A percentile compares a stretch with the other conserved stretches of the same genome.
These are phyloP conservation scores for Lycium ferocissimum DNA, from an alignment of 257 asterid genomes.

Conservation along the genomic window DNA sequence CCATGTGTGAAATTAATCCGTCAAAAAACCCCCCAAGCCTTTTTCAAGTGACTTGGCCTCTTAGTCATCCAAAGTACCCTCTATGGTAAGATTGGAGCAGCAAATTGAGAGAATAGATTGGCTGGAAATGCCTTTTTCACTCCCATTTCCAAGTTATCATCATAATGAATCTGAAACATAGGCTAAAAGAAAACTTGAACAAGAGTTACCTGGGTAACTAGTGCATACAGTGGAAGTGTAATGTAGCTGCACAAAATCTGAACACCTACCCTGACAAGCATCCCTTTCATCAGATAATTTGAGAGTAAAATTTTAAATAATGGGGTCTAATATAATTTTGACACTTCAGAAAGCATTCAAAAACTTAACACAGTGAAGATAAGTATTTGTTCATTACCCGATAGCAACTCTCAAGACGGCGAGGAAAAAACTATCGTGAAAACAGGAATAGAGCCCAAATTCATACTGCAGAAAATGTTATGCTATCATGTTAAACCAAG, in stretches of 20 bases:
- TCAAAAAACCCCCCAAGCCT: background rate
- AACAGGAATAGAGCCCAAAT: slow-evolving; percentile 87
- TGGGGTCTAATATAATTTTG: background rate
- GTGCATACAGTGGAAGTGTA: slow-evolving; percentile 95
- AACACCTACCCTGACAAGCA: slow-evolving; percentile 64
- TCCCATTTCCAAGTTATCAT: background rate
- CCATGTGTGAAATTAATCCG: background rate
- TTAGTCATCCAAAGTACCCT: background rate
- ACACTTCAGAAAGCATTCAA: background rate
- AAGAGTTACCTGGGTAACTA: slow-evolving; percentile 83
- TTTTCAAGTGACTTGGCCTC: background rate
- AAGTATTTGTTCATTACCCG: slow-evolving; percentile 57
- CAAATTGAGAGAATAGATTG: background rate
- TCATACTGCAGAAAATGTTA: slow-evolving; percentile 67
- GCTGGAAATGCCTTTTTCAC: background rate
- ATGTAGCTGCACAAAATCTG: slow-evolving; percentile 89
- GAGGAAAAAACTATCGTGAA: slow-evolving; percentile 62
- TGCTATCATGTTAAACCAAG: background rate
- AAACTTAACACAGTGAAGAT: background rate
- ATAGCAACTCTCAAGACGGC: slow-evolving; percentile 69
- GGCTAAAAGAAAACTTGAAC: background rate
- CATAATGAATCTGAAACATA: background rate
- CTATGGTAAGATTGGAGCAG: background rate
- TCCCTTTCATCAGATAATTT: background rate
- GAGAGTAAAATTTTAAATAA: background rate